These are phyloP conservation scores for button mushroom (Agaricus bisporus) DNA, from an alignment of 768 basidiomycete genomes.

Conservation along the genomic window DNA sequence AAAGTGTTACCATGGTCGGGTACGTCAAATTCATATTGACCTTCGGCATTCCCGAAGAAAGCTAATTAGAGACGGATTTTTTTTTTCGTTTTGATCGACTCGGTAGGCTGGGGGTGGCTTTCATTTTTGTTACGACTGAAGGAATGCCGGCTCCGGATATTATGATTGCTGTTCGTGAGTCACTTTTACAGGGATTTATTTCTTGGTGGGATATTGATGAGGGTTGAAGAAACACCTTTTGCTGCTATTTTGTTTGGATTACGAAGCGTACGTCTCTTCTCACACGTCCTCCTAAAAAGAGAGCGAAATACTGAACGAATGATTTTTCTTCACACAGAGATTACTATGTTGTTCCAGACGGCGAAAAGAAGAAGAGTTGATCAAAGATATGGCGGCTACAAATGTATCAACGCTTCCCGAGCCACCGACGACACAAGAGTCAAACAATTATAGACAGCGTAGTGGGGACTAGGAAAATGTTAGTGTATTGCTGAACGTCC, in stretches of 20 bases:
- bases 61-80: background rate
- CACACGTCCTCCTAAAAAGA: background rate
- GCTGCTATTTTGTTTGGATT: background rate
- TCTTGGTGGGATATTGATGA: background rate
- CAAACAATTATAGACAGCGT: background rate
- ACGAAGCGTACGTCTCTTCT: background rate
- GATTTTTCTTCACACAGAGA: background rate
- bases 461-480: background rate
- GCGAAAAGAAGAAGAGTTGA: background rate
- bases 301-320: background rate
- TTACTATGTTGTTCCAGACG: background rate
- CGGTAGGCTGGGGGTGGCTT: background rate
- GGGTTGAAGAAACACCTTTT: background rate
- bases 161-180: conserved; percentile 8
- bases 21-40: background rate
- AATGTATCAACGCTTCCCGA: background rate
- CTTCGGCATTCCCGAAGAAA: too few species aligned
- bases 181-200: background rate
- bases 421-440: background rate
- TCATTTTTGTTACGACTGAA: background rate
- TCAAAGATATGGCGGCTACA: background rate
- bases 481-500: too few species aligned
- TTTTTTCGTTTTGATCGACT: background rate
- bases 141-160: background rate
- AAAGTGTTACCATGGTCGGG: background rate